A percentile compares a stretch with the other conserved stretches of the same genome.
These are phyloP conservation scores for Phaeosphaeria sp. DNA, from an alignment of 2,329 filamentous ascomycete species.

Conservation along the genomic window DNA sequence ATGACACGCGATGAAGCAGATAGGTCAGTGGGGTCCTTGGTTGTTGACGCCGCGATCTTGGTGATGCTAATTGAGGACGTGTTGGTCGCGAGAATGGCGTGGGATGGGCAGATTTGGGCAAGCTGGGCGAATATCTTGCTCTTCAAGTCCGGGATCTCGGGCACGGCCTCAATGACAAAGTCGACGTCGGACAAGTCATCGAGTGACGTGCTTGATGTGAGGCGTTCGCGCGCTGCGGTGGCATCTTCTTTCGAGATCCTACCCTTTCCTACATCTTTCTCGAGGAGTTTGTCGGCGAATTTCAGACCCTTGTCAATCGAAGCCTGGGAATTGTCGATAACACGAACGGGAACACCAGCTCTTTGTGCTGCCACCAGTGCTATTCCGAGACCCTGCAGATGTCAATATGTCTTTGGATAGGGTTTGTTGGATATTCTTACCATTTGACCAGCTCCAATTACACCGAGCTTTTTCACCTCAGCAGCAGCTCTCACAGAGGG, in stretches of 20 bases:
- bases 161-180: slow-evolving; percentile 97
- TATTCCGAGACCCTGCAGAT: slow-evolving; percentile 83
- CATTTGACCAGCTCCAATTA: slow-evolving; percentile 96
- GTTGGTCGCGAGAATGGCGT: slow-evolving; percentile 94
- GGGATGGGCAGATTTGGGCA: slow-evolving; percentile 79
- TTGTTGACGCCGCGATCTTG: slow-evolving; percentile 88
- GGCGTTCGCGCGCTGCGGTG: slow-evolving; percentile 71
- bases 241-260: slow-evolving; percentile 84
- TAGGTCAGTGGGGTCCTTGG: slow-evolving; percentile 77
- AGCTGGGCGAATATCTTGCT: slow-evolving; percentile 84
- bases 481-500: slow-evolving; percentile 64
- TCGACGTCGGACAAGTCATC: slow-evolving; percentile 83
- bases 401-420: slow-evolving; percentile 25
- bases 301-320: slow-evolving; percentile 87
- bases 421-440: slow-evolving; percentile 56
- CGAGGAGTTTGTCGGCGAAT: slow-evolving; percentile 93
- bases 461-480: slow-evolving; percentile 85
- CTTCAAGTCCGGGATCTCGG: slow-evolving; percentile 89
- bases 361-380: slow-evolving; percentile 89
- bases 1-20: slow-evolving; percentile 86
- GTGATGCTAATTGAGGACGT: slow-evolving; percentile 99
- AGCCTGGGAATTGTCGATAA: slow-evolving; percentile 84
- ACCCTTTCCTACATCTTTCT: slow-evolving; percentile 90
- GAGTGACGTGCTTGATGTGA: slow-evolving; percentile 75
- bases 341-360: slow-evolving; percentile 81